Evolutionary conservation across 495 filamentous ascomycete species (phyloP), one percentile per base, ranked within the genome.

Genomic region (Hypoxylon lienhwacheense): DNA sequence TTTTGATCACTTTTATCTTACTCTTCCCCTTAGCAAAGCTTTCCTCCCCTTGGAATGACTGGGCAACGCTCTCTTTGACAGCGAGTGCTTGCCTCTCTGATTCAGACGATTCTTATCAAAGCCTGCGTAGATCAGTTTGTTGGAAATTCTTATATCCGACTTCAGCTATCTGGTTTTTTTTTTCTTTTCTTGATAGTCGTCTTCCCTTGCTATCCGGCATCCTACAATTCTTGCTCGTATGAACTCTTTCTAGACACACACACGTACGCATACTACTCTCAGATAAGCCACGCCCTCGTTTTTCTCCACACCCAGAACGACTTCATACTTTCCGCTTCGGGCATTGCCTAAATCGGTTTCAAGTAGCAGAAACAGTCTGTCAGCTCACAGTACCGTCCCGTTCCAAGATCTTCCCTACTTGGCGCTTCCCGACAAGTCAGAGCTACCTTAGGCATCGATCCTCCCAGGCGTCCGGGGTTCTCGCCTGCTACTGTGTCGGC

Each of bases 311-410:
- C 48, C 37, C 48, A 67, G 59, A 58, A 67, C 65, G 48, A 58
- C 51, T 42, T 57, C 54, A n/a, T 61, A 62, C 64, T 65, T 63
- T 67, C 62, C 59, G 51, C 59, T 65, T 65, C 60, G 65, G 65
- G 62, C 65, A 65, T 67, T 67, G 59, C 65, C 65, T 67, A 67
- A 67, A 67, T 60, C 55, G 65, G 65, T 53, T 45, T 54, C 61
- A 45, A 60, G 65, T 62, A 32, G 55, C 49, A 63, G 57, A 45
- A 55, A 65, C 59, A 59, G 47, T 58, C 53, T 47, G 57, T 50
- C 61, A 57, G 58, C 48, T 63, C 65, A 50, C 57, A 57, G 51
- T 67, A 53, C 53, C 65, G 59, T 63, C 44, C 59, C 59, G 59
- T 67, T 63, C 64, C 61, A 63, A 57, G 58, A 62, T 65, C 62